Evolutionary conservation across 208 protist genomes (phyloP).

Genomic region (Tetramitus jugosus): DNA sequence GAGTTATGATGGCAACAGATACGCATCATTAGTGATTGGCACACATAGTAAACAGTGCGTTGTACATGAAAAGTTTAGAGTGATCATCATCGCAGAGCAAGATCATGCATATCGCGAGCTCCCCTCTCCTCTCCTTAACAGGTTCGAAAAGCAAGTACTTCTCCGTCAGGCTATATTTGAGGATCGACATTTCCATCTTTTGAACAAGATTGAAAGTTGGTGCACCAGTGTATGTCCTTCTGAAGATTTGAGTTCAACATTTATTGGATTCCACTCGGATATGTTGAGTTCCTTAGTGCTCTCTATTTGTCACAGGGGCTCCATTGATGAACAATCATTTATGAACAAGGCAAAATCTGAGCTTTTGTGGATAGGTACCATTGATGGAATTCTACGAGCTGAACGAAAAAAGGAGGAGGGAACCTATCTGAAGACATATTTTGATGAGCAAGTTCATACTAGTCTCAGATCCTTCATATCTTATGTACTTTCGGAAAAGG

Average conservation of each 20-base stretch:
- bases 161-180: slow-evolving; percentile 3
- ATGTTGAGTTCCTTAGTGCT: neutral
- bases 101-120: slow-evolving; percentile 25
- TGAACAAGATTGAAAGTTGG: neutral
- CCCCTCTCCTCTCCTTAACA: slow-evolving; percentile 24
- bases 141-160: slow-evolving; percentile 20
- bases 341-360: neutral
- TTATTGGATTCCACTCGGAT: neutral
- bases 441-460: neutral
- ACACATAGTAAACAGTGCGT: slow-evolving; percentile 17
- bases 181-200: neutral
- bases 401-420: neutral
- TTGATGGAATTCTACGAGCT: slow-evolving; percentile 2
- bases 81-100: slow-evolving; percentile 31
- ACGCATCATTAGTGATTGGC: slow-evolving; percentile 24
- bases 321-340: neutral
- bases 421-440: neutral
- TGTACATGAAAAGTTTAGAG: slow-evolving; percentile 28
- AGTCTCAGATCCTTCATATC: neutral
- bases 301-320: neutral
- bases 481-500: neutral
- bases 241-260: neutral
- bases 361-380: slow-evolving; percentile 5
- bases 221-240: neutral
- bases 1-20: slow-evolving; percentile 7